phyloP scores from a whole-genome alignment of 768 basidiomycete species.

The Suillus subluteus region DNA sequence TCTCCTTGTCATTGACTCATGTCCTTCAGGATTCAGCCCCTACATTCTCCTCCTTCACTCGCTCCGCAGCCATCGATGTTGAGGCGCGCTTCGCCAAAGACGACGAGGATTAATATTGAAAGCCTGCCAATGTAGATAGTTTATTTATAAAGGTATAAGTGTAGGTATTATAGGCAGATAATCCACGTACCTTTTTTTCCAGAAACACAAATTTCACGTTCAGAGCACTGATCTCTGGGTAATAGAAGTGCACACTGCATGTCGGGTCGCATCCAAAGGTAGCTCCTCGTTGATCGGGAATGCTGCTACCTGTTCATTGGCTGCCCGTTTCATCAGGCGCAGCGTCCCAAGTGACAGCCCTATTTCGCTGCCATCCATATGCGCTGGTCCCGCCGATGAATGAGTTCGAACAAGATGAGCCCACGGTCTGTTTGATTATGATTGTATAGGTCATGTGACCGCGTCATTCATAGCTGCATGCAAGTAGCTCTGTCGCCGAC shows the following conservation, averaged over 20 bases:
- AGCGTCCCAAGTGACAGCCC: slow-evolving; percentile 64
- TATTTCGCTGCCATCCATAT: slow-evolving; percentile 50
- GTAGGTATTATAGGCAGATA: not conserved
- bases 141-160: slow-evolving; percentile 27
- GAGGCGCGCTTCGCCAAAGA: slow-evolving; percentile 43
- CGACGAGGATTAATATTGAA: slow-evolving; percentile 46
- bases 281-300: slow-evolving; percentile 74
- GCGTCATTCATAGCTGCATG: too few species aligned
- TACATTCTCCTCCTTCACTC: slow-evolving; percentile 14
- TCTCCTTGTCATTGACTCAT: slow-evolving; percentile 10
- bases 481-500: not conserved
- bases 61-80: slow-evolving; percentile 57
- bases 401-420: too few species aligned
- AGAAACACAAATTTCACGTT: slow-evolving; percentile 70
- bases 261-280: slow-evolving; percentile 68
- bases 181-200: slow-evolving; percentile 55
- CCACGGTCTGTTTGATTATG: too few species aligned
- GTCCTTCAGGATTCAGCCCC: not conserved
- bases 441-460: too few species aligned
- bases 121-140: slow-evolving; percentile 44
- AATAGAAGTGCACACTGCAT: slow-evolving; percentile 72
- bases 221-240: slow-evolving; percentile 58
- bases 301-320: slow-evolving; percentile 60
- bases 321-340: slow-evolving; percentile 38
- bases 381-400: too few species aligned